Percentiles rank a stretch among this genome's conserved stretches.
phyloP scores from a whole-genome alignment of 108 stramenopile genomes.

The Parietichytrium sp. region DNA sequence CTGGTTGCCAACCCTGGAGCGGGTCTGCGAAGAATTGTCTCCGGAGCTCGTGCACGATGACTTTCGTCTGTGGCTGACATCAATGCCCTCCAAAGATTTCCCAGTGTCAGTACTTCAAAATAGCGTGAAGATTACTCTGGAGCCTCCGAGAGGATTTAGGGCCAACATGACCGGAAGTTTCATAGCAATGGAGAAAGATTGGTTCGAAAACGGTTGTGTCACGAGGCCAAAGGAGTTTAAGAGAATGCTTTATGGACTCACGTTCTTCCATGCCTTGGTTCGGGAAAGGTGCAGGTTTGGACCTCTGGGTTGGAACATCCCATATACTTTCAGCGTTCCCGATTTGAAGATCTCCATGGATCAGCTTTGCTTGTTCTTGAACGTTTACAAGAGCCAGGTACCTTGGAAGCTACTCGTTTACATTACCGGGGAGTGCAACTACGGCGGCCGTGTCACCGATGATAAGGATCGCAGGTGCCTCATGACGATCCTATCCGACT shows the following conservation, averaged over 20 bases:
- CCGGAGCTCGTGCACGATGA: slow-evolving; percentile 55
- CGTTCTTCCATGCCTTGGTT: slow-evolving; percentile 67
- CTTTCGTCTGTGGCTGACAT: slow-evolving; percentile 70
- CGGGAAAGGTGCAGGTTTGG: slow-evolving; percentile 66
- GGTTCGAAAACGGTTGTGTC: slow-evolving; percentile 49
- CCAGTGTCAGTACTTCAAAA: slow-evolving; percentile 67
- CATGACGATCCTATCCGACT: slow-evolving; percentile 64
- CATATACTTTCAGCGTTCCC: slow-evolving; percentile 65
- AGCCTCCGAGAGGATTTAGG: slow-evolving; percentile 69
- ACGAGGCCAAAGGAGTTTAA: slow-evolving; percentile 53
- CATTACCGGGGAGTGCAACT: slow-evolving; percentile 70
- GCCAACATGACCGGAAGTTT: slow-evolving; percentile 61
- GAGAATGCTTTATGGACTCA: slow-evolving; percentile 65
- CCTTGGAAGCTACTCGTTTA: slow-evolving; percentile 65
- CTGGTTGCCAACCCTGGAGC: slow-evolving; percentile 68
- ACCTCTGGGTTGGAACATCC: slow-evolving; percentile 71
- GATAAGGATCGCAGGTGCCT: slow-evolving; percentile 71
- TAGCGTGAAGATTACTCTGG: slow-evolving; percentile 70
- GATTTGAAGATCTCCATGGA: slow-evolving; percentile 64
- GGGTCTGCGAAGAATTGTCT: slow-evolving; percentile 60
- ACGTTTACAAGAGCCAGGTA: slow-evolving; percentile 53
- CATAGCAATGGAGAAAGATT: slow-evolving; percentile 53
- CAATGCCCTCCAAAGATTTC: slow-evolving; percentile 61
- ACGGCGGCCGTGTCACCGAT: slow-evolving; percentile 71
- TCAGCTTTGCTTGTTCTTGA: slow-evolving; percentile 66